Percentiles rank a stretch among this genome's conserved stretches.
phyloP scores from a whole-genome alignment of 73 alveolate genomes.

The Stentor coeruleus region DNA sequence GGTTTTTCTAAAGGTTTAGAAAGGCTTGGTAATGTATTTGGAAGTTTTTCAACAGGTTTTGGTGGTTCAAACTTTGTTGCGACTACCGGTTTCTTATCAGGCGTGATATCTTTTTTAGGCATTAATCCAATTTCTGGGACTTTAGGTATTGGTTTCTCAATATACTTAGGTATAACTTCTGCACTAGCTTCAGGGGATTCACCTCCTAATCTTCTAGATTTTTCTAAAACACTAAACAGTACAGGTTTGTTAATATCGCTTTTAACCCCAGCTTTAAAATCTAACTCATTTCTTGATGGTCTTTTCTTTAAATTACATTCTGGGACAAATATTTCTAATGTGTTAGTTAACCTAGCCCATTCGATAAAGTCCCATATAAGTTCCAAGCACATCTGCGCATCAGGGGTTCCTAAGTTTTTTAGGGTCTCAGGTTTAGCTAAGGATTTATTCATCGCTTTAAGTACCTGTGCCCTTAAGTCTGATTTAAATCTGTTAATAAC shows the following conservation, averaged over 20 bases:
- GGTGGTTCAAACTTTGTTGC: background rate
- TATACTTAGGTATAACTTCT: background rate
- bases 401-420: background rate
- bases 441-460: background rate
- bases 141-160: background rate
- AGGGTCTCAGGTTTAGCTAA: conserved; percentile 7
- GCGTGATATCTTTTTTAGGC: background rate
- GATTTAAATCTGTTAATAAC: background rate
- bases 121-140: background rate
- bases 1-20: background rate
- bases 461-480: background rate
- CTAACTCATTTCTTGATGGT: background rate
- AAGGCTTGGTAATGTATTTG: background rate
- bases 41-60: background rate
- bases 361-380: conserved; percentile 7
- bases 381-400: background rate
- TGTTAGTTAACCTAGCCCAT: background rate
- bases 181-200: background rate
- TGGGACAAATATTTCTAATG: background rate
- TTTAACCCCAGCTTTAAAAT: background rate
- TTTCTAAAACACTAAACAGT: background rate
- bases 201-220: background rate
- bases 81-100: no score
- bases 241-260: background rate
- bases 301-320: background rate